These are phyloP conservation scores for Penicillium tannophilum DNA, from an alignment of 495 filamentous ascomycete genomes.

Conservation along the genomic window DNA sequence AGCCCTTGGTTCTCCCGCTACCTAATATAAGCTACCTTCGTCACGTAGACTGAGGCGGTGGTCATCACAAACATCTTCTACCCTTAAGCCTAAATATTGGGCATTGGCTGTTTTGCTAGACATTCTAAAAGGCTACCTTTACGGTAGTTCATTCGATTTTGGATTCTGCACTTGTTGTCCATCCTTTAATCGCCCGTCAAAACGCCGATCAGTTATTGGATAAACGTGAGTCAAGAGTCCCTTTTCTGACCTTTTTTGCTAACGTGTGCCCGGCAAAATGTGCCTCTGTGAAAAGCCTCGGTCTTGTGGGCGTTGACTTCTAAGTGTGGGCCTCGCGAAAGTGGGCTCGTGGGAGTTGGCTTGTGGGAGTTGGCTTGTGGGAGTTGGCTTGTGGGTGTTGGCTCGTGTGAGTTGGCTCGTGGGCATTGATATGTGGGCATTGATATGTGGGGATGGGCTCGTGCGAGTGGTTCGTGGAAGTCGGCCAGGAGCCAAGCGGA, in stretches of 20 bases:
- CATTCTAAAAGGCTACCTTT: neutral
- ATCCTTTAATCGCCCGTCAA: neutral
- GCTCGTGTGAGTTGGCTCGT: neutral
- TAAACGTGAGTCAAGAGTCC: slow-evolving; percentile 1
- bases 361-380: slow-evolving; percentile 6
- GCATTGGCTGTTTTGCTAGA: neutral
- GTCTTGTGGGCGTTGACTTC: neutral
- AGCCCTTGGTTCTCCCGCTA: slow-evolving; percentile 1
- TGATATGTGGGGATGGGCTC: neutral
- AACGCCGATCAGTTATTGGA: neutral
- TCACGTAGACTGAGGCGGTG: neutral
- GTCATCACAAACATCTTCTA: neutral
- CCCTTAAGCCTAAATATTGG: neutral
- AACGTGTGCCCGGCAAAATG: neutral
- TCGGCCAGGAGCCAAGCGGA: neutral
- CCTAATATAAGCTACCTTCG: slow-evolving; percentile 1
- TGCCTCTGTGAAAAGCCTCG: neutral
- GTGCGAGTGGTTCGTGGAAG: neutral
- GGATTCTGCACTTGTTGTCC: neutral
- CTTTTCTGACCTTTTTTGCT: neutral
- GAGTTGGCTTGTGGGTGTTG: slow-evolving; percentile 2
- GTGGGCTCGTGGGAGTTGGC: neutral
- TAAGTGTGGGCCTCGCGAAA: neutral
- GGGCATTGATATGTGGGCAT: neutral
- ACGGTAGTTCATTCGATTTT: neutral